Conservation (phyloP, 176 grass and related monocot species). For the Hyparrhenia diplandra region DNA sequence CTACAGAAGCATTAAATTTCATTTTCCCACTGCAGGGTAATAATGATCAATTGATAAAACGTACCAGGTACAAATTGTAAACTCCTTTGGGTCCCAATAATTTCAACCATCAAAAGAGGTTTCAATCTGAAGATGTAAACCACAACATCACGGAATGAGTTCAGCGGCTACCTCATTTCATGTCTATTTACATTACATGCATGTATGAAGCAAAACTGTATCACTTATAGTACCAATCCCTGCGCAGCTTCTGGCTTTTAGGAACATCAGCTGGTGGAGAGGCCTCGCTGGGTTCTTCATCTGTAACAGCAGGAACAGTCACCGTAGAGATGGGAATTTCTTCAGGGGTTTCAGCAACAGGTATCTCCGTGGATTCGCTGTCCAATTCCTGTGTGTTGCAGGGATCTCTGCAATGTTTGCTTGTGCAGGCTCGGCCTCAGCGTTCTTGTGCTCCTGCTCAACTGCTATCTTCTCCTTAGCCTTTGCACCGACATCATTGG, state of each 20-base stretch:
- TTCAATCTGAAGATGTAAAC: conserved; percentile 1
- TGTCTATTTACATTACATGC: conserved; percentile 69
- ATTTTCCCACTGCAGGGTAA: background rate
- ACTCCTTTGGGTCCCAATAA: conserved; percentile 13
- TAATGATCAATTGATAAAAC: background rate
- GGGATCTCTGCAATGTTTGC: conserved; percentile 11
- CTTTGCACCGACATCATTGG: conserved; percentile 40
- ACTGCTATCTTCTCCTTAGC: conserved; percentile 56
- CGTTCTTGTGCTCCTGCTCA: conserved; percentile 44
- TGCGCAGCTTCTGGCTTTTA: conserved; percentile 53
- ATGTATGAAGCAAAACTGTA: conserved; percentile 24
- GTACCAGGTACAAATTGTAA: conserved; percentile 19
- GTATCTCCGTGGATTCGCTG: conserved; percentile 30
- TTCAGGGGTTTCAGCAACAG: conserved; percentile 49
- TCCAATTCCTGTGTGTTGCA: conserved; percentile 22
- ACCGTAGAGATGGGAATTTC: conserved; percentile 29
- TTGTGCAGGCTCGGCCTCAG: conserved; percentile 19
- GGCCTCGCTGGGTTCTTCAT: conserved; percentile 25
- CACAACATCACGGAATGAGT: conserved; percentile 23
- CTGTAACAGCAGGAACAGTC: conserved; percentile 18
- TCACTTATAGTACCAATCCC: conserved; percentile 51
- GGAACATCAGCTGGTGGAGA: conserved; percentile 26
- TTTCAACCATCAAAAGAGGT: conserved; percentile 34
- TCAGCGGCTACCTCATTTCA: background rate
- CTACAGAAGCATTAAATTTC: background rate